phyloP scores from a whole-genome alignment of 139 green algal species.

The Marvania coccoides region DNA sequence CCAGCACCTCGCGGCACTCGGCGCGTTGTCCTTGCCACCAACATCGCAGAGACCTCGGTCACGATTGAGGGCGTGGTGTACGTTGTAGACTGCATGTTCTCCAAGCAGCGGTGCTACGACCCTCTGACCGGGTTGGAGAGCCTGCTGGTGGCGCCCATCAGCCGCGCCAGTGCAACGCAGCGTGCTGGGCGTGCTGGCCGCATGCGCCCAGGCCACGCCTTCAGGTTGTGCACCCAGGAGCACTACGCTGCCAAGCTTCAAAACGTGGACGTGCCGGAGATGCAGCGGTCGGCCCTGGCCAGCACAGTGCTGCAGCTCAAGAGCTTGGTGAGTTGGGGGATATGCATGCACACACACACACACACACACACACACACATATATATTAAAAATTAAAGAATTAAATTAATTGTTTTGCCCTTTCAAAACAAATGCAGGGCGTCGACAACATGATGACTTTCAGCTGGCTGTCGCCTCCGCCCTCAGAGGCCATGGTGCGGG shows the following conservation, averaged over 20 bases:
- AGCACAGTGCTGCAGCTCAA: constrained; percentile 73
- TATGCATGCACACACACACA: constrained; percentile 14
- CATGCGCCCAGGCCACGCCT: constrained; percentile 70
- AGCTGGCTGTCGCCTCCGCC: constrained; percentile 91
- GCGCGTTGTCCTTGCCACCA: constrained; percentile 84
- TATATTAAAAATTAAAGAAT: no score
- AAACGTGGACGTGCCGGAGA: constrained; percentile 72
- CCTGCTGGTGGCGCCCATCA: constrained; percentile 50
- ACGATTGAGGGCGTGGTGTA: constrained; percentile 79
- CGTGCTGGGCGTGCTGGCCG: constrained; percentile 83
- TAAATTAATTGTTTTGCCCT: neutral
- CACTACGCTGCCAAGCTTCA: constrained; percentile 35
- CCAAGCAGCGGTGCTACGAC: constrained; percentile 83
- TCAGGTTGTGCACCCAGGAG: constrained; percentile 77
- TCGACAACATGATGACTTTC: constrained; percentile 95
- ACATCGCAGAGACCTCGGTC: constrained; percentile 85
- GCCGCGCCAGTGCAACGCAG: constrained; percentile 75
- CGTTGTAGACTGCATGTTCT: constrained; percentile 83
- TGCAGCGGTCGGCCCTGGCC: constrained; percentile 90
- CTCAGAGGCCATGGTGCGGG: constrained; percentile 79
- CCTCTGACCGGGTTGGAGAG: constrained; percentile 95
- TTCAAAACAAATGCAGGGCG: constrained; percentile 50
- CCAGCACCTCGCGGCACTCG: constrained; percentile 53
- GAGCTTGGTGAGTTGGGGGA: constrained; percentile 66
- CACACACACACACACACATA: neutral